These are phyloP conservation scores for Persicaria tinctoria DNA, from an alignment of 148 eudicot species.

Conservation along the genomic window DNA sequence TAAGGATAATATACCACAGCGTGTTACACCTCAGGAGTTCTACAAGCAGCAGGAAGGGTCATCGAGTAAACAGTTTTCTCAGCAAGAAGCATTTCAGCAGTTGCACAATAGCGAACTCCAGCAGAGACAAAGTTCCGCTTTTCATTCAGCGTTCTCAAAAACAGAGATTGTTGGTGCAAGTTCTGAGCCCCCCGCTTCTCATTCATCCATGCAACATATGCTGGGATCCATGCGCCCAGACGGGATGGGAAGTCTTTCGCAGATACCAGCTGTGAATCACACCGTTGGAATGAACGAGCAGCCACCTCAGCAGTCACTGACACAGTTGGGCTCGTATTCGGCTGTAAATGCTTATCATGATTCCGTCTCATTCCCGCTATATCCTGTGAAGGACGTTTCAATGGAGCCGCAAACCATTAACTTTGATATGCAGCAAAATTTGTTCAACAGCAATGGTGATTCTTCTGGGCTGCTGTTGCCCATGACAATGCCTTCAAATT, in stretches of 20 bases:
- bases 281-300: conserved; percentile 37
- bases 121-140: conserved; percentile 44
- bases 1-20: conserved; percentile 36
- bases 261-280: conserved; percentile 44
- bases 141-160: conserved; percentile 38
- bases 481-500: conserved; percentile 57
- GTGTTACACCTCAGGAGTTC: conserved; percentile 30
- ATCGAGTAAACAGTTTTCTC: conserved; percentile 34
- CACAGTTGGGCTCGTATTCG: conserved; percentile 38
- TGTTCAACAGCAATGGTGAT: conserved; percentile 63
- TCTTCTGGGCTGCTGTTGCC: conserved; percentile 80
- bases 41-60: conserved; percentile 40
- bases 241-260: conserved; percentile 54
- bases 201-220: conserved; percentile 45
- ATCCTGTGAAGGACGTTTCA: conserved; percentile 62
- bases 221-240: conserved; percentile 53
- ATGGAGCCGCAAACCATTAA: conserved; percentile 50
- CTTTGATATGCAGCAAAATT: conserved; percentile 58
- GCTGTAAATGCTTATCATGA: conserved; percentile 45
- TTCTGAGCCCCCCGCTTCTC: conserved; percentile 37
- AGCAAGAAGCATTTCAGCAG: conserved; percentile 51
- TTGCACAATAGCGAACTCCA: conserved; percentile 42
- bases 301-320: conserved; percentile 56
- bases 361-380: conserved; percentile 56
- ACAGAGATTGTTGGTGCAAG: conserved; percentile 30